Conservation (phyloP, 192 early-diverging fungal genomes). For the Backusella australiensis region DNA sequence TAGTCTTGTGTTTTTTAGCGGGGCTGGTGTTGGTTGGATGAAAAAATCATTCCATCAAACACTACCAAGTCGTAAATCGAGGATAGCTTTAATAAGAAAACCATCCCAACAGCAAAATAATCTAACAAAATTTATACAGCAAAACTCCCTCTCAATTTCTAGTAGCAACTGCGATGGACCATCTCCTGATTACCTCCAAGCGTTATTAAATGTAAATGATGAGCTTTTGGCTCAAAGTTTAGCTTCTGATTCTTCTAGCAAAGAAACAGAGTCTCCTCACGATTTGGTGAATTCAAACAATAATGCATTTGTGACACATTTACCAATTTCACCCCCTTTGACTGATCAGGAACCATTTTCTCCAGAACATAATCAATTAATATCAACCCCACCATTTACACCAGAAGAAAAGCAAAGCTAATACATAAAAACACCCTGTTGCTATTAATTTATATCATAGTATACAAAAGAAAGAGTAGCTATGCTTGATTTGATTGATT, state of each 20-base stretch:
- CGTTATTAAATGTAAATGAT: constrained; percentile 3
- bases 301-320: not conserved
- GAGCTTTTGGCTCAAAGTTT: not conserved
- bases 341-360: not conserved
- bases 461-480: too few relatives aligned
- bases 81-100: not conserved
- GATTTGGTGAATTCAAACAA: not conserved
- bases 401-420: not conserved
- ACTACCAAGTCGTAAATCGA: not conserved
- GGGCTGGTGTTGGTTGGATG: constrained; percentile 38
- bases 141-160: not conserved
- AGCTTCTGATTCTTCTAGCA: not conserved
- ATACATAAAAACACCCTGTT: not conserved
- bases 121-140: not conserved
- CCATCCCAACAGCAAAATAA: not conserved
- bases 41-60: not conserved
- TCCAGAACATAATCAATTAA: not conserved
- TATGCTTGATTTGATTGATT: too few relatives aligned
- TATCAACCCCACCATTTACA: not conserved
- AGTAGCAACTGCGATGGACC: not conserved
- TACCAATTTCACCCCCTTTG: not conserved
- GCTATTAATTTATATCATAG: too few relatives aligned
- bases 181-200: not conserved
- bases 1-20: constrained; percentile 17
- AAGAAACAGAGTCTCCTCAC: not conserved